phyloP scores from a whole-genome alignment of 306 rosid genomes.

The Vigna reflexopilosa region DNA sequence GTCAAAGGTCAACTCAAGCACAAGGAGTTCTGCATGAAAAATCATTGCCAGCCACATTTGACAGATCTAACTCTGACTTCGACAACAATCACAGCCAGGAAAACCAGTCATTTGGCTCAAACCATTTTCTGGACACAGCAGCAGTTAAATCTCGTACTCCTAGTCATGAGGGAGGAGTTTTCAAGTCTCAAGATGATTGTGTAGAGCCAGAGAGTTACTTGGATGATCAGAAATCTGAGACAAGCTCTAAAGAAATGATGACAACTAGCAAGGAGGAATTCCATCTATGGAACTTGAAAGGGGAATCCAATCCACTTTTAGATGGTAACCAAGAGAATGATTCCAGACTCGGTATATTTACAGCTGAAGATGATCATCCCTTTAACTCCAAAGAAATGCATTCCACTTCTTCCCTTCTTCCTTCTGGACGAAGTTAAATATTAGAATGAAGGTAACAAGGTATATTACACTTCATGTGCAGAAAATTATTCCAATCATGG shows the following conservation, averaged over 20 bases:
- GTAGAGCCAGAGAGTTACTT: slow-evolving; percentile 30
- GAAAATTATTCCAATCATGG: background rate
- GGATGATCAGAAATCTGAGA: slow-evolving; percentile 42
- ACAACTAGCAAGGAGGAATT: slow-evolving; percentile 53
- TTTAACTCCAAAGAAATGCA: slow-evolving; percentile 50
- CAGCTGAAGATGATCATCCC: slow-evolving; percentile 64
- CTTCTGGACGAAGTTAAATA: slow-evolving; percentile 30
- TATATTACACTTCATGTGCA: background rate
- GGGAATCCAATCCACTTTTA: slow-evolving; percentile 52
- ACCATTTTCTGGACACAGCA: slow-evolving; percentile 37
- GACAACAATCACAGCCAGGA: slow-evolving; percentile 48
- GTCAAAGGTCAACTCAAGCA: slow-evolving; percentile 48
- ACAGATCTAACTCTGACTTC: slow-evolving; percentile 55
- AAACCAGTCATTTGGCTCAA: slow-evolving; percentile 25
- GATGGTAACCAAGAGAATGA: slow-evolving; percentile 41
- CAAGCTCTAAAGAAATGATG: slow-evolving; percentile 58
- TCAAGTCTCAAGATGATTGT: background rate
- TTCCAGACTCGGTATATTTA: slow-evolving; percentile 20
- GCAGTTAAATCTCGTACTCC: slow-evolving; percentile 20
- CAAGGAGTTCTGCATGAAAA: slow-evolving; percentile 49
- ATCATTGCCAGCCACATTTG: slow-evolving; percentile 48
- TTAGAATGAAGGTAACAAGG: background rate
- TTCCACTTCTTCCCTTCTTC: slow-evolving; percentile 57
- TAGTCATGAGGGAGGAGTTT: slow-evolving; percentile 1
- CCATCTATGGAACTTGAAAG: slow-evolving; percentile 48